Evolutionary conservation across 306 rosid species (phyloP), one percentile per base, ranked within the genome.

Genomic region (Alnus rubra): DNA sequence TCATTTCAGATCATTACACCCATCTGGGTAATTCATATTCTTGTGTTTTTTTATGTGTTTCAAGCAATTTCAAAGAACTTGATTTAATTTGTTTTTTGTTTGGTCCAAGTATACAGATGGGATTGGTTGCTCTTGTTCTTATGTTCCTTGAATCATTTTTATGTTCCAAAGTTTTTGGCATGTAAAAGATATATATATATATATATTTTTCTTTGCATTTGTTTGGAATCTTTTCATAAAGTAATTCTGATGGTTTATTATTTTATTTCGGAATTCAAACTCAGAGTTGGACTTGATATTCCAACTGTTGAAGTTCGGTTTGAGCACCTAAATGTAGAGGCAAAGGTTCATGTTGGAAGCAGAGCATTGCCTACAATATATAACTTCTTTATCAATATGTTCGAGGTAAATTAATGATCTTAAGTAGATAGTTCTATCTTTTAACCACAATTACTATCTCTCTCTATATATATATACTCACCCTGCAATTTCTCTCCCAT

Each of bases 271-370:
- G 37, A 59, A 65, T 42, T 39, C 48, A 39, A 31, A 37, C 19
- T 9, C 74, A 92, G 97, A 76, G 93, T 92, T 86, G 93, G 92
- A 70, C 81, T 92, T 56, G 85, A 84, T 7, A 78, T 90, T 54
- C 95, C 95, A 30, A 88, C 93, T 54, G 79, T 89, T 76, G 97
- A 92, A 85, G 91, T 90, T 63, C 87, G 92, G 78, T 92, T 74
- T 80, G 91, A 92, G 88, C 86, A 92, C 78, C 49, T 92, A 55
- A 86, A 74, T 63, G 78, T 90, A 51, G 95, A 87, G 62, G 93
- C 95, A 76, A 90, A 90, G 78, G 88, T 85, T 79, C 73, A 83
- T 73, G 88, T 86, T 44, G 97, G 95, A 83, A 82, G 89, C 78
- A 89, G 95, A 84, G 89, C 95, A 23, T 82, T 90, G 50, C 97